Conservation (phyloP, 768 basidiomycete species). For the Suillus hirtellus region DNA sequence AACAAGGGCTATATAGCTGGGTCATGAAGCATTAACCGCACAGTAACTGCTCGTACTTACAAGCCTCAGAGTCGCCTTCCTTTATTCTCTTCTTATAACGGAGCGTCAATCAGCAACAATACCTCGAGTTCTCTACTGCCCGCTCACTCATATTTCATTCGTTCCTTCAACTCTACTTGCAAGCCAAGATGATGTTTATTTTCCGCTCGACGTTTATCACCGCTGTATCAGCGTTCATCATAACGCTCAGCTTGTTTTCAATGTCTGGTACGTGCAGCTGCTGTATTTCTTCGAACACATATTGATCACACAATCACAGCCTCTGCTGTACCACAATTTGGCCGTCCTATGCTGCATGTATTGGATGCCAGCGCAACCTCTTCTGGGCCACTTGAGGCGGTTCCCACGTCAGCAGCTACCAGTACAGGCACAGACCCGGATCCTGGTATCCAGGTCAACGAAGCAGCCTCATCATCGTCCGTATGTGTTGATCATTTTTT, state of each 20-base stretch:
- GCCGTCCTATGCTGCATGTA: conserved; percentile 15
- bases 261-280: conserved; percentile 17
- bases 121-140: neutral
- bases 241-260: conserved; percentile 16
- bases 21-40: neutral
- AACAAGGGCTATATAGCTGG: conserved; percentile 4
- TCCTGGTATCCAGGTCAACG: neutral
- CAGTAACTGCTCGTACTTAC: conserved; percentile 16
- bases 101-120: neutral
- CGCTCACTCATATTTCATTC: neutral
- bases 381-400: neutral
- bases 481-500: neutral
- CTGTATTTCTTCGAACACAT: neutral
- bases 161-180: conserved; percentile 1
- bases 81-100: conserved; percentile 5
- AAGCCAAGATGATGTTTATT: conserved; percentile 22
- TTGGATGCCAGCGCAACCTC: conserved; percentile 12
- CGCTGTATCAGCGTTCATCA: conserved; percentile 9
- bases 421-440: neutral
- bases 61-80: neutral
- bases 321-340: conserved; percentile 24
- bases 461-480: neutral
- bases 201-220: conserved; percentile 24
- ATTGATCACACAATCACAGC: conserved; percentile 5
- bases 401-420: neutral